These are phyloP conservation scores for Schoenoplectus triqueter DNA, from an alignment of 202 grass and related monocot genomes.

Conservation along the genomic window DNA sequence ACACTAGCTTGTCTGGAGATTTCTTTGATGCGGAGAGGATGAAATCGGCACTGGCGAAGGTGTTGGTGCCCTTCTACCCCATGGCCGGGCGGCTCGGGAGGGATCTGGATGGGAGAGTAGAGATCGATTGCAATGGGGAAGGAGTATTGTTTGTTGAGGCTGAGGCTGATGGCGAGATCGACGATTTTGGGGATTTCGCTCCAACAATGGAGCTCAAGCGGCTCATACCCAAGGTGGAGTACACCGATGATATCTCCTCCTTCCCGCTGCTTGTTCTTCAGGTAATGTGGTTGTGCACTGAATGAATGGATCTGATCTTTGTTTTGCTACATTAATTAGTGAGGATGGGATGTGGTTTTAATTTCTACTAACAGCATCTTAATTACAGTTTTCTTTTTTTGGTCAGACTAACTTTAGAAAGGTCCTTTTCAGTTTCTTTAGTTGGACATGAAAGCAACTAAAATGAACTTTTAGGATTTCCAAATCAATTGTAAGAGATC, in stretches of 20 bases:
- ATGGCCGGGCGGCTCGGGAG: slow-evolving; percentile 67
- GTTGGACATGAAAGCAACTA: not conserved
- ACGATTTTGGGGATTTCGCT: slow-evolving; percentile 76
- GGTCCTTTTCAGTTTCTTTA: not conserved
- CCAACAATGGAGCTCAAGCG: slow-evolving; percentile 80
- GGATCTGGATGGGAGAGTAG: slow-evolving; percentile 75
- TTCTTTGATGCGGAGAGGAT: slow-evolving; percentile 65
- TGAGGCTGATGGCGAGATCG: slow-evolving; percentile 56
- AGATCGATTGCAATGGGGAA: slow-evolving; percentile 73
- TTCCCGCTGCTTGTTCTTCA: slow-evolving; percentile 80
- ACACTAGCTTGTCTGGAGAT: not conserved
- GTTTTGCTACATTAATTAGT: not conserved
- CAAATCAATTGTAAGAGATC: not conserved
- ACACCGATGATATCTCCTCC: slow-evolving; percentile 67
- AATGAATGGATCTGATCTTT: not conserved
- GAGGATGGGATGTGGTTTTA: no score
- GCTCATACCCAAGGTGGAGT: slow-evolving; percentile 71
- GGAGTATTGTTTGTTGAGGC: slow-evolving; percentile 83
- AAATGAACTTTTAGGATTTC: not conserved
- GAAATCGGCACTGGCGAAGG: slow-evolving; percentile 65
- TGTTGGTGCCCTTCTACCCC: slow-evolving; percentile 80
- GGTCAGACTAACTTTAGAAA: slow-evolving; percentile 1
- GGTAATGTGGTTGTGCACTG: slow-evolving; percentile 43
- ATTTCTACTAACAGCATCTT: not conserved
- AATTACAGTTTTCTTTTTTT: not conserved